These are phyloP conservation scores for Iris macrosiphon DNA, from an alignment of 106 monocot genomes.

Conservation along the genomic window DNA sequence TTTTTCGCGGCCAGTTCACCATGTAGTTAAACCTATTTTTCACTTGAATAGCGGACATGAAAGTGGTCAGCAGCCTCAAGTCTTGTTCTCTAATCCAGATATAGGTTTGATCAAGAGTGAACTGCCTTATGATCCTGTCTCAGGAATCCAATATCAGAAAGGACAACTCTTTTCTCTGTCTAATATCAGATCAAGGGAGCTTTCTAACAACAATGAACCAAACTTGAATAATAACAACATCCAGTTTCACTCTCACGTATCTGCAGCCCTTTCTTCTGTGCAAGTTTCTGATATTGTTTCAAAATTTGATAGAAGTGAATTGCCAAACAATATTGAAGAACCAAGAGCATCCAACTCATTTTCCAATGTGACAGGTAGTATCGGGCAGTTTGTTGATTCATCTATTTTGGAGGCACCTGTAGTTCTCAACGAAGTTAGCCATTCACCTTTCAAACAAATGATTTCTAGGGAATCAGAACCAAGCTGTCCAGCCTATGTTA, in stretches of 20 bases:
- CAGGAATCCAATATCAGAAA: conserved; percentile 8
- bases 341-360: conserved; percentile 7
- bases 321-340: conserved; percentile 7
- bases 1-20: background rate
- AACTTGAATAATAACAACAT: conserved; percentile 1
- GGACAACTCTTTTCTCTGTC: conserved; percentile 17
- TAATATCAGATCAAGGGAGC: background rate
- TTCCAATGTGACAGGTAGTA: conserved; percentile 1
- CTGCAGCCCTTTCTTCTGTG: background rate
- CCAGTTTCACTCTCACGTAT: background rate
- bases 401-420: background rate
- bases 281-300: conserved; percentile 7
- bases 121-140: background rate
- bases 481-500: background rate
- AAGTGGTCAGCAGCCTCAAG: background rate
- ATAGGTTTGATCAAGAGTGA: background rate
- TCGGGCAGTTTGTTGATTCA: conserved; percentile 1
- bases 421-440: background rate
- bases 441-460: conserved; percentile 6
- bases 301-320: conserved; percentile 9
- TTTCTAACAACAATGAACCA: conserved; percentile 5
- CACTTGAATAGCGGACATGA: conserved; percentile 1
- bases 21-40: background rate
- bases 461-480: conserved; percentile 1
- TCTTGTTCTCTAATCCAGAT: conserved; percentile 9